phyloP scores from a whole-genome alignment of 805 yeast genomes.

The Yamadazyma laniorum region DNA sequence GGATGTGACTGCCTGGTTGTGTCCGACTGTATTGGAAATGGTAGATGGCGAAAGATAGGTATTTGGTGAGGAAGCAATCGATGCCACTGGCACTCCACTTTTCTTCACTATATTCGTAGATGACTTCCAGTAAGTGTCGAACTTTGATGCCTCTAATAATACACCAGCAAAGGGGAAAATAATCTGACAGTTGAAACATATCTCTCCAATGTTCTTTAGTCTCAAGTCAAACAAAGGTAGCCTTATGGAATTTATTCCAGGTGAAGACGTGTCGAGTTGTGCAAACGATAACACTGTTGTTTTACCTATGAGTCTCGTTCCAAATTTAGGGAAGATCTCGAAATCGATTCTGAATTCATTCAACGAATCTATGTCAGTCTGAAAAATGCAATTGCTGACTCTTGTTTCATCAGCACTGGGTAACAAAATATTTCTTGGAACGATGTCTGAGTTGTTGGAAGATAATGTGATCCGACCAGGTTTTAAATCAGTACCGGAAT shows the following conservation, averaged over 20 bases:
- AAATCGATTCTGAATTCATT: slow-evolving; percentile 70
- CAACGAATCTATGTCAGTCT: slow-evolving; percentile 68
- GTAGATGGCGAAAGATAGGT: slow-evolving; percentile 38
- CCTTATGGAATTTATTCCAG: slow-evolving; percentile 40
- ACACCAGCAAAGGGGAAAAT: slow-evolving; percentile 86
- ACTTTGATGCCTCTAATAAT: slow-evolving; percentile 84
- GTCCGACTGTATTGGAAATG: slow-evolving; percentile 17
- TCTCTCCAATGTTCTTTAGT: slow-evolving; percentile 76
- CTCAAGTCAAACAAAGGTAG: slow-evolving; percentile 82
- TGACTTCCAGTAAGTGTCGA: slow-evolving; percentile 94
- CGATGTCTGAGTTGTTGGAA: slow-evolving; percentile 71
- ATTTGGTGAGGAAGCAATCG: slow-evolving; percentile 29
- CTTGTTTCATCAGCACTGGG: slow-evolving; percentile 63
- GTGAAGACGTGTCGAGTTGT: slow-evolving; percentile 38
- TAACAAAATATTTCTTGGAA: slow-evolving; percentile 80
- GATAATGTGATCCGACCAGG: slow-evolving; percentile 85
- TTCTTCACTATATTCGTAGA: slow-evolving; percentile 58
- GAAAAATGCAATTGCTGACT: slow-evolving; percentile 68
- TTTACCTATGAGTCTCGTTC: slow-evolving; percentile 88
- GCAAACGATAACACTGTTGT: slow-evolving; percentile 69
- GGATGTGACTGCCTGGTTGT: slow-evolving; percentile 14
- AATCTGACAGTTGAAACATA: slow-evolving; percentile 74
- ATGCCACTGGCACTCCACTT: slow-evolving; percentile 8
- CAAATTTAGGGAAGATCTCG: slow-evolving; percentile 92
- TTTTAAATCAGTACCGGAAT: slow-evolving; percentile 40